These are phyloP conservation scores for Eutrema yunnanense DNA, from an alignment of 345 rosid genomes.

Conservation along the genomic window DNA sequence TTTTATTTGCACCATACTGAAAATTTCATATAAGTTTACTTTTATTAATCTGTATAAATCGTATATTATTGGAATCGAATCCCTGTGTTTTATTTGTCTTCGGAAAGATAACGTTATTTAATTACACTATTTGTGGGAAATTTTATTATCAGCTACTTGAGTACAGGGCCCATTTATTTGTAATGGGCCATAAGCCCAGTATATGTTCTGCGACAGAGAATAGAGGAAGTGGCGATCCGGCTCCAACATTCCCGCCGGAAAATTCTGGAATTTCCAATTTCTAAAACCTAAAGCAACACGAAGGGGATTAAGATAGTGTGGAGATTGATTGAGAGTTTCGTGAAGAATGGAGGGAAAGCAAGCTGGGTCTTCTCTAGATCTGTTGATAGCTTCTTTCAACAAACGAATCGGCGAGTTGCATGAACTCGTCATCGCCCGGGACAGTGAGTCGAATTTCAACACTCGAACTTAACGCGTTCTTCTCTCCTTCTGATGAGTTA, in stretches of 20 bases:
- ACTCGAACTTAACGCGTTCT: neutral
- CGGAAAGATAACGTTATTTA: neutral
- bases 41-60: too few relatives aligned
- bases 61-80: too few relatives aligned
- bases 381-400: constrained; percentile 59
- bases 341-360: constrained; percentile 51
- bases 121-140: neutral
- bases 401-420: constrained; percentile 70
- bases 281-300: neutral
- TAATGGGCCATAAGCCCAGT: neutral
- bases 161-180: neutral
- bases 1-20: too few relatives aligned
- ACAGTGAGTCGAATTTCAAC: constrained; percentile 49
- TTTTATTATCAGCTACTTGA: neutral
- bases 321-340: neutral
- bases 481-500: neutral
- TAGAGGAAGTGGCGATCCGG: neutral
- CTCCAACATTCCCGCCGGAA: constrained; percentile 26
- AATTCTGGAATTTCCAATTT: neutral
- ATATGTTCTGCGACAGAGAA: neutral
- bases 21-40: too few relatives aligned
- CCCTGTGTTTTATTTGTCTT: neutral
- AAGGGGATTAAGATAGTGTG: neutral
- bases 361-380: constrained; percentile 67
- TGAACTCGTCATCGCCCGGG: constrained; percentile 83